phyloP scores from a whole-genome alignment of 495 filamentous ascomycete genomes.

The Aspergillus steynii region DNA sequence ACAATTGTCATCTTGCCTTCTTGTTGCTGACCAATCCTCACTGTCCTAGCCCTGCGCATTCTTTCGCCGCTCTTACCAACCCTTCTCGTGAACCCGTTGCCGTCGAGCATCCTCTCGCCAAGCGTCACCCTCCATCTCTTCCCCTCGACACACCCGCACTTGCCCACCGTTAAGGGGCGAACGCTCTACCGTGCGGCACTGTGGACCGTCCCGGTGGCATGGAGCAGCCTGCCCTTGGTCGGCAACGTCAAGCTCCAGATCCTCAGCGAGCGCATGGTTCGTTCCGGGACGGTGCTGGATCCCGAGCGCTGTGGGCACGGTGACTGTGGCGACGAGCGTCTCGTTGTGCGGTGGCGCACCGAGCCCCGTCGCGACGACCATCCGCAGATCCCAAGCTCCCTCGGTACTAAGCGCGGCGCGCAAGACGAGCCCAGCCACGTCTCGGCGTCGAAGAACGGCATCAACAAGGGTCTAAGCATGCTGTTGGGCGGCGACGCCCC shows the following conservation, averaged over 20 bases:
- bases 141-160: slow-evolving; percentile 92
- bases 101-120: slow-evolving; percentile 83
- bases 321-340: slow-evolving; percentile 64
- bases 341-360: slow-evolving; percentile 85
- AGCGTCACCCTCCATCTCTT: slow-evolving; percentile 93
- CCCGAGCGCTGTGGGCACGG: slow-evolving; percentile 24
- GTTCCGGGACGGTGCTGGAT: slow-evolving; percentile 41
- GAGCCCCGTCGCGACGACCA: slow-evolving; percentile 44
- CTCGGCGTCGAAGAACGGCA: slow-evolving; percentile 25
- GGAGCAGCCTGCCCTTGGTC: slow-evolving; percentile 86
- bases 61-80: slow-evolving; percentile 86
- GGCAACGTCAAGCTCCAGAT: slow-evolving; percentile 88
- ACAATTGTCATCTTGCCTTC: not conserved
- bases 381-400: not conserved
- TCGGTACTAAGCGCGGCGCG: not conserved
- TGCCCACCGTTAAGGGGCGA: slow-evolving; percentile 85
- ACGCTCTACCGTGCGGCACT: slow-evolving; percentile 90
- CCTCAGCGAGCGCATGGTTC: slow-evolving; percentile 82
- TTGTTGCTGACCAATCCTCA: slow-evolving; percentile 3
- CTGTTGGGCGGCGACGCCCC: slow-evolving; percentile 61
- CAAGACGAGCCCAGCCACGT: not conserved
- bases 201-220: slow-evolving; percentile 93
- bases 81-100: slow-evolving; percentile 77
- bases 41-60: slow-evolving; percentile 68
- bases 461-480: slow-evolving; percentile 42